Base-by-base conservation (phyloP, 306 rosid species). In the Castanea crenata region DNA sequence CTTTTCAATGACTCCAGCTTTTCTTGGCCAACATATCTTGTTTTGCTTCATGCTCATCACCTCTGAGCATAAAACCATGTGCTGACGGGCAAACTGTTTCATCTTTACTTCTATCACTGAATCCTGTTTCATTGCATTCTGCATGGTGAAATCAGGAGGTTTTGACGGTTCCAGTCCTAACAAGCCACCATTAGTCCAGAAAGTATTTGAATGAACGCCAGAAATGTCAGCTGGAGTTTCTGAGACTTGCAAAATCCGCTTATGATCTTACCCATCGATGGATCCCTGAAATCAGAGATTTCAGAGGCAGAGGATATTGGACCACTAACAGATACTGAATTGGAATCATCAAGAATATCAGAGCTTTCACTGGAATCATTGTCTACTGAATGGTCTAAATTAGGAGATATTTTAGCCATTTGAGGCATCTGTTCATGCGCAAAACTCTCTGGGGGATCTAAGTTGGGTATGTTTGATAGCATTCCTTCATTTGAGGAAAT, bases 101-200 rank as follows among this genome's bases (percentile, higher is more conserved):
- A 31, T 34, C 72, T 77, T 80, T 74, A 76, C 77, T 82, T 29
- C 76, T 56, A 72, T 78, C 41, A 72, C 41, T 49, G 88, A 75
- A 46, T 78, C 84, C 74, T 85, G 87, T 64, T 72, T 78, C 65
- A 74, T 73, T 78, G 90, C 82, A 80, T 79, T 87, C 79, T 97
- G 62, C 86, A 78, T 69, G 55, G 79, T 34, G 78, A 89, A 93
- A 80, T 89, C 93, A 62, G 97, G 93, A 78, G 99, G 98, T 81
- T 95, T 95, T 74, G 98, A 91, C 74, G 99, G 99, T 85, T 91
- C 89, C 79, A 95, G 99, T 85, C 99, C 99, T 79, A 95, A 83
- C 55, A 95, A 85, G 82, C 97, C 97, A 84, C 99, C 99, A 78
- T 95, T 95, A 58, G 99, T 95, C 99, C 98, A 95, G 85, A 95